Conservation (phyloP, 495 filamentous ascomycete genomes). For the Daldinia concentrica region DNA sequence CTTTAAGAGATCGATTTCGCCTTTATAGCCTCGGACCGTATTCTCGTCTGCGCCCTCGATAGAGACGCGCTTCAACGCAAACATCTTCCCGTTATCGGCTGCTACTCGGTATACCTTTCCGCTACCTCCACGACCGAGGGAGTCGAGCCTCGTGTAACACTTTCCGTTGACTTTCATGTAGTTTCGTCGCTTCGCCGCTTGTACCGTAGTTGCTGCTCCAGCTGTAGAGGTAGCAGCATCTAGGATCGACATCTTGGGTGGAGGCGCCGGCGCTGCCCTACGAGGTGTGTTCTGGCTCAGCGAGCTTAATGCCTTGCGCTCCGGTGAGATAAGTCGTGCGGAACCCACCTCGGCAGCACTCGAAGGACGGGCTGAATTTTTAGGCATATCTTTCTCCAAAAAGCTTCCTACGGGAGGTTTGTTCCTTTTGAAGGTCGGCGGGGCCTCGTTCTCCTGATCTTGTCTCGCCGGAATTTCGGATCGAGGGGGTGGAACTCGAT, state of each 20-base stretch:
- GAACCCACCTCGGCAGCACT: conserved; percentile 45
- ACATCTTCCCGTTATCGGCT: conserved; percentile 93
- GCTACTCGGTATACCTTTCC: conserved; percentile 95
- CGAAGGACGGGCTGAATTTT: conserved; percentile 57
- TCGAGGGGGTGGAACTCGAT: conserved; percentile 70
- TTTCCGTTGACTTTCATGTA: conserved; percentile 90
- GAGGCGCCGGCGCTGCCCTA: conserved; percentile 80
- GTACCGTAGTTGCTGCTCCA: conserved; percentile 76
- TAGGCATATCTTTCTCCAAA: conserved; percentile 68
- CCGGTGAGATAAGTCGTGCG: conserved; percentile 57
- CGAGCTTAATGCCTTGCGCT: conserved; percentile 73
- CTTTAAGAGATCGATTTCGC: conserved; percentile 92
- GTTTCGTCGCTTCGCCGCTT: conserved; percentile 78
- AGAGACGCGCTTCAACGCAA: conserved; percentile 91
- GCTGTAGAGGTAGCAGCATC: conserved; percentile 88
- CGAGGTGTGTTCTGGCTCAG: conserved; percentile 86
- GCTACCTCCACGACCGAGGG: conserved; percentile 89
- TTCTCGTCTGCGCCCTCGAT: conserved; percentile 87
- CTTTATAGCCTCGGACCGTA: conserved; percentile 89
- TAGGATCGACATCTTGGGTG: conserved; percentile 93
- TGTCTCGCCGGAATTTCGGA: conserved; percentile 64
- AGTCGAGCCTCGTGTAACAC: conserved; percentile 85
- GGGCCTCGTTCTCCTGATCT: conserved; percentile 86
- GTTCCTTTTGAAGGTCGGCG: conserved; percentile 75
- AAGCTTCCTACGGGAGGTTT: conserved; percentile 64